Conservation (phyloP, 352 stramenopile species). For the Globisporangium barbulae region DNA sequence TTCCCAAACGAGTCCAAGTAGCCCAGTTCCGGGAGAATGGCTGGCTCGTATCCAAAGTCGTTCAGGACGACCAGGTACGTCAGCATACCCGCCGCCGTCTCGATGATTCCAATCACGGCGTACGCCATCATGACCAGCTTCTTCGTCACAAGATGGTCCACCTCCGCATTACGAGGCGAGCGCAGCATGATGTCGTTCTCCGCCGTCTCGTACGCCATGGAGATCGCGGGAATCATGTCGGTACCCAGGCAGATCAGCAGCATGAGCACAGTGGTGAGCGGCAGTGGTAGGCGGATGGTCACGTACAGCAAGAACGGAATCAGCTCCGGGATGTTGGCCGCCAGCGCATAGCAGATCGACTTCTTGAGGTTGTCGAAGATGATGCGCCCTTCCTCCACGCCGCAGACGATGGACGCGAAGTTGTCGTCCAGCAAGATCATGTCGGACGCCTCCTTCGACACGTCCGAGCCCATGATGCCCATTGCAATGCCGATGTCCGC, state of each 20-base stretch:
- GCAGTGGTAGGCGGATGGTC: constrained; percentile 81
- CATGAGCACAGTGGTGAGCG: constrained; percentile 90
- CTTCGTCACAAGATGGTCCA: constrained; percentile 87
- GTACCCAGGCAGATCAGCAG: constrained; percentile 90
- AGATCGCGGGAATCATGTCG: constrained; percentile 93
- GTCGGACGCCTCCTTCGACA: constrained; percentile 94
- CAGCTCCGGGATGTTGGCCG: constrained; percentile 90
- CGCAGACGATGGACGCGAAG: constrained; percentile 95
- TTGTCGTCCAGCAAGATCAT: constrained; percentile 98
- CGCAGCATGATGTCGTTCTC: constrained; percentile 90
- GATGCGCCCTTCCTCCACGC: constrained; percentile 94
- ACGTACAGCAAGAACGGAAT: constrained; percentile 85
- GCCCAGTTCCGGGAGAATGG: constrained; percentile 79
- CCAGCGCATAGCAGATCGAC: constrained; percentile 90
- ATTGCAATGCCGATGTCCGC: constrained; percentile 98
- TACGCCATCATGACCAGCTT: constrained; percentile 89
- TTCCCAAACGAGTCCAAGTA: constrained; percentile 82
- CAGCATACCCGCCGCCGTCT: constrained; percentile 84
- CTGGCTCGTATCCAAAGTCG: constrained; percentile 83
- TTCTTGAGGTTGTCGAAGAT: constrained; percentile 97
- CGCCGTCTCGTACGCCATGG: constrained; percentile 89
- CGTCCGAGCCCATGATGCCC: constrained; percentile 96
- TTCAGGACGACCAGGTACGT: constrained; percentile 89
- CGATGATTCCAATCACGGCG: constrained; percentile 85
- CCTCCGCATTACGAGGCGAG: constrained; percentile 65